Percentiles rank a stretch among this genome's conserved stretches.
phyloP scores from a whole-genome alignment of 345 rosid species.

The Anastatica hierochuntica region DNA sequence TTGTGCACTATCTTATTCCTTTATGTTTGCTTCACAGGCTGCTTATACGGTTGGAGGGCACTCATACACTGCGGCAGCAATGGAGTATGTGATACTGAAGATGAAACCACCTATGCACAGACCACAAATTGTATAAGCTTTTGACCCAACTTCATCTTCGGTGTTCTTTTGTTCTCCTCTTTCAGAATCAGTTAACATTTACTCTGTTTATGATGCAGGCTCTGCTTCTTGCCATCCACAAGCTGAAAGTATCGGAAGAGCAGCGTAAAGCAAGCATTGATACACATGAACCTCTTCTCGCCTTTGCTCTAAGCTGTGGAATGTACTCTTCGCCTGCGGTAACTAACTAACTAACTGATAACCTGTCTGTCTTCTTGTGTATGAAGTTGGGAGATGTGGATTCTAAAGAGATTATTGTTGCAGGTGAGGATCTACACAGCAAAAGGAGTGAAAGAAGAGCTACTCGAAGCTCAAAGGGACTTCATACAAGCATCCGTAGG shows the following conservation, averaged over 20 bases:
- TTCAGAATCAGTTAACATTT: neutral
- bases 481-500: conserved; percentile 78
- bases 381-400: neutral
- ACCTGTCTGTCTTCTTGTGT: conserved; percentile 24
- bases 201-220: conserved; percentile 33
- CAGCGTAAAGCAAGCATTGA: conserved; percentile 56
- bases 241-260: conserved; percentile 71
- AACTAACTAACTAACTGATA: conserved; percentile 32
- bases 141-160: neutral
- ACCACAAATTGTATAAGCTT: conserved; percentile 61
- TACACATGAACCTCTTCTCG: conserved; percentile 54
- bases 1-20: neutral
- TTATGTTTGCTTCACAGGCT: conserved; percentile 39
- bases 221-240: conserved; percentile 76
- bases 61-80: conserved; percentile 70
- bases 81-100: conserved; percentile 71
- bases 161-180: neutral
- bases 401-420: conserved; percentile 12
- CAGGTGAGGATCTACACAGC: conserved; percentile 75
- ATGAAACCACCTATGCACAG: conserved; percentile 86
- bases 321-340: conserved; percentile 95
- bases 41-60: conserved; percentile 91
- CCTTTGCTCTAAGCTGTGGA: conserved; percentile 80
- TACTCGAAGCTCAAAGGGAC: conserved; percentile 68
- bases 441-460: conserved; percentile 62